These are phyloP conservation scores for Rossbeevera mucosa DNA, from an alignment of 768 basidiomycete species.

Conservation along the genomic window DNA sequence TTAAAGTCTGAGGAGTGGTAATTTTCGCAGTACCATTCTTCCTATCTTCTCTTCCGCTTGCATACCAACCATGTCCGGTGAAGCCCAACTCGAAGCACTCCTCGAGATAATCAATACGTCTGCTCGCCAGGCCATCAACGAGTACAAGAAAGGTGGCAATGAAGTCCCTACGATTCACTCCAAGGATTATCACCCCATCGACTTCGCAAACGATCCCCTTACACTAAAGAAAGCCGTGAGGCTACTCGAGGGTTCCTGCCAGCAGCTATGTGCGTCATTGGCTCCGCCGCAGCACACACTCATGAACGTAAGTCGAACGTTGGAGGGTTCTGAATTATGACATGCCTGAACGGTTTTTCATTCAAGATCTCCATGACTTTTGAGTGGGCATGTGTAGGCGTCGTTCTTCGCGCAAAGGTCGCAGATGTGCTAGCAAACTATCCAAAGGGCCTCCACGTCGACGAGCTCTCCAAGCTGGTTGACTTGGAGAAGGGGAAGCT, in stretches of 20 bases:
- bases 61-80: conserved; percentile 15
- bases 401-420: conserved; percentile 24
- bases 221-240: conserved; percentile 25
- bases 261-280: conserved; percentile 25
- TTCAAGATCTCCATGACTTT: conserved; percentile 19
- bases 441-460: conserved; percentile 28
- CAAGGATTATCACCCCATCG: conserved; percentile 20
- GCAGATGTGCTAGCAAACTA: conserved; percentile 23
- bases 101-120: conserved; percentile 30
- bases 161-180: conserved; percentile 26
- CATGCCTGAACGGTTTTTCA: not conserved
- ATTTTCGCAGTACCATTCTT: not conserved
- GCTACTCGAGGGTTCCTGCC: conserved; percentile 24
- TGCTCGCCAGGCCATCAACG: conserved; percentile 22
- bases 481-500: conserved; percentile 27
- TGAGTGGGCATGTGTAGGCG: conserved; percentile 25
- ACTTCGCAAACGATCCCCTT: conserved; percentile 16
- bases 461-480: conserved; percentile 23
- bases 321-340: not conserved
- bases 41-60: not conserved
- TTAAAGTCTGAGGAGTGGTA: conserved; percentile 4
- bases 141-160: conserved; percentile 22
- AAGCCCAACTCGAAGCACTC: conserved; percentile 28
- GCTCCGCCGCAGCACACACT: conserved; percentile 28
- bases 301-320: conserved; percentile 16